A percentile compares a stretch with the other conserved stretches of the same genome.
phyloP scores from a whole-genome alignment of 2,329 filamentous ascomycete species.

The Xylariaceae sp. region DNA sequence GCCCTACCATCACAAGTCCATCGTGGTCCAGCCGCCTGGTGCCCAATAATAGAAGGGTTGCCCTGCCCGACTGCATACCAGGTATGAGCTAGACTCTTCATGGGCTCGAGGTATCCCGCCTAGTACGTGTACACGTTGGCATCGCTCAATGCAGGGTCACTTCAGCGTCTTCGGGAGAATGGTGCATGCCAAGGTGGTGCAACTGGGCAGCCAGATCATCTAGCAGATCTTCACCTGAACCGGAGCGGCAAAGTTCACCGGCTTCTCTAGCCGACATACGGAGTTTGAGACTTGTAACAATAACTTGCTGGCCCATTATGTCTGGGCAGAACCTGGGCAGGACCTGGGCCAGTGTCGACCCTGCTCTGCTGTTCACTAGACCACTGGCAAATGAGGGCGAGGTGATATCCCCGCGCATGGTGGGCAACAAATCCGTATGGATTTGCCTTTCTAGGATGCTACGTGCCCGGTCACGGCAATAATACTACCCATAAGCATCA shows the following conservation, averaged over 20 bases:
- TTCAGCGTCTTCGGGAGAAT: slow-evolving; percentile 8
- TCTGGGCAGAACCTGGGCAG: slow-evolving; percentile 4
- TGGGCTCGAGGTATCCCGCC: slow-evolving; percentile 15
- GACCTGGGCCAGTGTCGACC: slow-evolving; percentile 4
- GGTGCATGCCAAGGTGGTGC: slow-evolving; percentile 19
- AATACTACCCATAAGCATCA: slow-evolving; percentile 11
- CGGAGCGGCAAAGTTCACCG: slow-evolving; percentile 16
- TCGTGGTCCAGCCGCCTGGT: slow-evolving; percentile 12
- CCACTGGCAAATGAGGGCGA: slow-evolving; percentile 13
- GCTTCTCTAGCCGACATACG: slow-evolving; percentile 9
- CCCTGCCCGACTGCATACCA: slow-evolving; percentile 7
- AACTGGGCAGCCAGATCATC: slow-evolving; percentile 25
- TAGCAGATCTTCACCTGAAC: slow-evolving; percentile 22
- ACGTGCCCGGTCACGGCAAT: slow-evolving; percentile 15
- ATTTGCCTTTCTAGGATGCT: slow-evolving; percentile 15
- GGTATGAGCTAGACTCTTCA: slow-evolving; percentile 2
- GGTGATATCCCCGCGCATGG: slow-evolving; percentile 11
- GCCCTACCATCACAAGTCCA: slow-evolving; percentile 15
- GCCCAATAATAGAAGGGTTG: slow-evolving; percentile 15
- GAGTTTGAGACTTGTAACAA: slow-evolving; percentile 10
- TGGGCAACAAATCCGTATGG: slow-evolving; percentile 2
- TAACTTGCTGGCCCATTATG: slow-evolving; percentile 10
- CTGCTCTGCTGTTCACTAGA: slow-evolving; percentile 15
- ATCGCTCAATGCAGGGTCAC: slow-evolving; percentile 20
- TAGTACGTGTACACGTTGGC: slow-evolving; percentile 19